A percentile compares a stretch with the other conserved stretches of the same genome.
phyloP scores from a whole-genome alignment of 352 stramenopile genomes.

The Thalassiosira exigua region DNA sequence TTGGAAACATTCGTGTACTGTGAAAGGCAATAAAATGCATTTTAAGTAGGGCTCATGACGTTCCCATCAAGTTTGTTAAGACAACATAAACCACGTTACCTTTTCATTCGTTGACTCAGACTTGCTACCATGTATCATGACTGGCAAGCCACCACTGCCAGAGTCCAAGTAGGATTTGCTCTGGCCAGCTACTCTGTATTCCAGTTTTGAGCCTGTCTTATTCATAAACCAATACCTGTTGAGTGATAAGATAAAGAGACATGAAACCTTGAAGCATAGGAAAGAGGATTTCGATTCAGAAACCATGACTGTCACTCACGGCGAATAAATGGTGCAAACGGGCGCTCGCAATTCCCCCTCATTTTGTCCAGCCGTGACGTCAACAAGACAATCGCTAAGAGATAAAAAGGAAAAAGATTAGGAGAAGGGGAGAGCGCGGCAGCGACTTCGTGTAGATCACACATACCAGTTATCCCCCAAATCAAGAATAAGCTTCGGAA shows the following conservation, averaged over 20 bases:
- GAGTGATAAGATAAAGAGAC: no score
- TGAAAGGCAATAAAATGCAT: no score
- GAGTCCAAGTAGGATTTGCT: constrained; percentile 47
- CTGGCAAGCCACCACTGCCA: constrained; percentile 46
- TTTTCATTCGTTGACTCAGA: constrained; percentile 36
- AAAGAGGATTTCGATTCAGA: no score
- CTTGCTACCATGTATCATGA: constrained; percentile 55
- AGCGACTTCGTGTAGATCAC: no score
- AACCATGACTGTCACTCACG: no score
- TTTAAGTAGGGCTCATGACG: no score
- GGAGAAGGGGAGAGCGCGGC: no score
- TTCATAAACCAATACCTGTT: constrained; percentile 49
- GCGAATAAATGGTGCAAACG: constrained; percentile 60
- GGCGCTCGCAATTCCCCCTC: constrained; percentile 43
- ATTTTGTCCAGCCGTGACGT: constrained; percentile 42
- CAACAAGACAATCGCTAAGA: constrained; percentile 33
- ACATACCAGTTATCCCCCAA: constrained; percentile 60
- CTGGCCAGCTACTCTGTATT: constrained; percentile 40
- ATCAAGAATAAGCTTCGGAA: constrained; percentile 35
- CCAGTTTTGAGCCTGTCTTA: constrained; percentile 60
- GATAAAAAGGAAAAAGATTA: constrained; percentile 17
- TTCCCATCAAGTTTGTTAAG: no score
- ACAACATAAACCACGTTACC: no score
- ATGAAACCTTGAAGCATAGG: no score
- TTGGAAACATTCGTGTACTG: constrained; percentile 44